Percentiles rank a stretch among this genome's conserved stretches.
Conservation (phyloP, 768 basidiomycete species). For the Hortiboletus flavorubellus region DNA sequence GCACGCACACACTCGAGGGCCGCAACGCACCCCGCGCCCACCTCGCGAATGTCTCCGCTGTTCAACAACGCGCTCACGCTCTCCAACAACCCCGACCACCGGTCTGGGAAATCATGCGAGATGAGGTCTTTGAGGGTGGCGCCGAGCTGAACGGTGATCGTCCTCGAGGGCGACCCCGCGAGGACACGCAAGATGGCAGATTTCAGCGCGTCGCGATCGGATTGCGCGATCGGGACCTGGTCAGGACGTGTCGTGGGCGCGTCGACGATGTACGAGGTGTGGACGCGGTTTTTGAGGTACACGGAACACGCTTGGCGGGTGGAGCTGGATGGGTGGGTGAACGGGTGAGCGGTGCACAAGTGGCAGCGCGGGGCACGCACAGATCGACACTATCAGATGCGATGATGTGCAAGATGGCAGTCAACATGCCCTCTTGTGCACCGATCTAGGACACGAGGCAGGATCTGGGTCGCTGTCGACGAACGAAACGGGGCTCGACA, state of each 20-base stretch:
- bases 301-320: conserved; percentile 84
- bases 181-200: conserved; percentile 65
- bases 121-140: conserved; percentile 71
- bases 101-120: conserved; percentile 71
- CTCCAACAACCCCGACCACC: conserved; percentile 70
- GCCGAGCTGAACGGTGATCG: conserved; percentile 74
- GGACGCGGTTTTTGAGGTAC: conserved; percentile 89
- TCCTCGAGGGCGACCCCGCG: conserved; percentile 59
- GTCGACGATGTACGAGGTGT: conserved; percentile 58
- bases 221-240: conserved; percentile 54
- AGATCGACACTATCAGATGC: conserved; percentile 71
- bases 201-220: conserved; percentile 75
- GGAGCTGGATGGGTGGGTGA: conserved; percentile 41
- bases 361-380: conserved; percentile 51
- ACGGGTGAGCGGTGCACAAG: conserved; percentile 1
- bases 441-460: conserved; percentile 51
- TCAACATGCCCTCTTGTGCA: conserved; percentile 76
- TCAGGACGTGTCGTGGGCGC: conserved; percentile 47
- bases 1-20: conserved; percentile 75
- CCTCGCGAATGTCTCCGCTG: conserved; percentile 64
- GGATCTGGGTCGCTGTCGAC: background rate
- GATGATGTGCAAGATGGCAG: conserved; percentile 85
- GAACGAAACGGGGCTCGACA: background rate
- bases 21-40: conserved; percentile 79
- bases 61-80: conserved; percentile 61